Conservation (phyloP, 2,329 filamentous ascomycete species). For the Dactylonectria estremocensis region DNA sequence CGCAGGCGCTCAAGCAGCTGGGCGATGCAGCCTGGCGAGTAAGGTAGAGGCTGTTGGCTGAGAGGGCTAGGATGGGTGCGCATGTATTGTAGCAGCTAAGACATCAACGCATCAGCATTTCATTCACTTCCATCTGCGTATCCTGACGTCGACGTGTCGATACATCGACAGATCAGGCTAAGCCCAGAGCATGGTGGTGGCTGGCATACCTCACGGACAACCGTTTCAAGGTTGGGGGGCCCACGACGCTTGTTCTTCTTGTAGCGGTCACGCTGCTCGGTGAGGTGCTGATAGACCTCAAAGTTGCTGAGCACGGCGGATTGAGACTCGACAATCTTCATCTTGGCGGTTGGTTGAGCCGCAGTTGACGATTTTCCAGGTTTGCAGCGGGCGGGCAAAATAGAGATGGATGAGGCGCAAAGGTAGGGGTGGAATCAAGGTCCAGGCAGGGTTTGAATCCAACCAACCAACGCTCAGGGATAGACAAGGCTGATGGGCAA, state of each 20-base stretch:
- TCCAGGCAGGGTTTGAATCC: neutral
- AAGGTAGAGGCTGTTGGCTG: constrained; percentile 68
- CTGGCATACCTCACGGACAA: constrained; percentile 74
- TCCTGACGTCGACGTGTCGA: neutral
- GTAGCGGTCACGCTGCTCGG: constrained; percentile 68
- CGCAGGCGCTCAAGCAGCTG: constrained; percentile 69
- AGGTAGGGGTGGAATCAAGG: neutral
- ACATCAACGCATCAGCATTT: constrained; percentile 20
- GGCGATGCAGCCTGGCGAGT: constrained; percentile 66
- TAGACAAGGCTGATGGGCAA: constrained; percentile 11
- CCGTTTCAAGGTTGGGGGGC: constrained; percentile 71
- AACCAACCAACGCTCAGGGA: constrained; percentile 14
- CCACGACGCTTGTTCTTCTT: constrained; percentile 66
- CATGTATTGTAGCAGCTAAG: constrained; percentile 74
- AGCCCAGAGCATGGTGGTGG: constrained; percentile 20
- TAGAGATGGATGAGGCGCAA: constrained; percentile 9
- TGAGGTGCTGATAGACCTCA: constrained; percentile 79
- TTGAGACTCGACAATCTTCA: constrained; percentile 82
- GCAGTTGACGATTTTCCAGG: neutral
- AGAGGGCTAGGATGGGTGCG: constrained; percentile 69
- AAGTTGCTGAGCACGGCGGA: constrained; percentile 80
- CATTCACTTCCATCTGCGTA: neutral
- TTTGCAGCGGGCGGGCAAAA: neutral
- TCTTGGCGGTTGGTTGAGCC: constrained; percentile 48
- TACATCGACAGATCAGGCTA: constrained; percentile 2